Percentiles rank a stretch among this genome's conserved stretches.
These are phyloP conservation scores for Hansenula lynferdii DNA, from an alignment of 1,139 yeast species.

Conservation along the genomic window DNA sequence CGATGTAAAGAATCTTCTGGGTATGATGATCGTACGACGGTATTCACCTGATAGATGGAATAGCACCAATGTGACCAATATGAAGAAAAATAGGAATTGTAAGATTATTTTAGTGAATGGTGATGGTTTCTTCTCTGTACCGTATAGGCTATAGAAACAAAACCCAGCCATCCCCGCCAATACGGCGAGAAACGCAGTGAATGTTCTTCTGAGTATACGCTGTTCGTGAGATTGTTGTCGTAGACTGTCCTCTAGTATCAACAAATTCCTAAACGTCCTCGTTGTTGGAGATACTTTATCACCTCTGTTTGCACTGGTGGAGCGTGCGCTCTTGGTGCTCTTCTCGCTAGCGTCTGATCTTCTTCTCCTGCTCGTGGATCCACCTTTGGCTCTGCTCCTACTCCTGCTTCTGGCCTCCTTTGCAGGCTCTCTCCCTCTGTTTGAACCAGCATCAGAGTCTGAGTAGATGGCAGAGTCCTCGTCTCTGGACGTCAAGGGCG, in stretches of 20 bases:
- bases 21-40: constrained; percentile 75
- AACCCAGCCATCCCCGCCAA: constrained; percentile 35
- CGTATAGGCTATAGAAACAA: constrained; percentile 29
- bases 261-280: constrained; percentile 70
- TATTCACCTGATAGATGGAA: constrained; percentile 91
- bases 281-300: constrained; percentile 48
- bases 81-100: constrained; percentile 62
- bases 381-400: constrained; percentile 4
- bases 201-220: constrained; percentile 63
- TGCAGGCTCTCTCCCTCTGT: constrained; percentile 6
- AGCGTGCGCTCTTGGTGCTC: constrained; percentile 19
- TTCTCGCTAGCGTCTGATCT: constrained; percentile 19
- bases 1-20: constrained; percentile 69
- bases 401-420: constrained; percentile 17
- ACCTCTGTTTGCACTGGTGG: constrained; percentile 19
- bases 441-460: constrained; percentile 31
- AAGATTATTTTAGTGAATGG: constrained; percentile 37
- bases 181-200: constrained; percentile 61
- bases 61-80: constrained; percentile 63
- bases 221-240: constrained; percentile 78
- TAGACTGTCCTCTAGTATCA: constrained; percentile 80
- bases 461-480: constrained; percentile 32
- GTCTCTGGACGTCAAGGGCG: constrained; percentile 26
- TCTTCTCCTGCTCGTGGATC: constrained; percentile 12
- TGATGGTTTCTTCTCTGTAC: constrained; percentile 15